Evolutionary conservation across 805 yeast genomes (phyloP).

Genomic region (Ogataea glucozyma): DNA sequence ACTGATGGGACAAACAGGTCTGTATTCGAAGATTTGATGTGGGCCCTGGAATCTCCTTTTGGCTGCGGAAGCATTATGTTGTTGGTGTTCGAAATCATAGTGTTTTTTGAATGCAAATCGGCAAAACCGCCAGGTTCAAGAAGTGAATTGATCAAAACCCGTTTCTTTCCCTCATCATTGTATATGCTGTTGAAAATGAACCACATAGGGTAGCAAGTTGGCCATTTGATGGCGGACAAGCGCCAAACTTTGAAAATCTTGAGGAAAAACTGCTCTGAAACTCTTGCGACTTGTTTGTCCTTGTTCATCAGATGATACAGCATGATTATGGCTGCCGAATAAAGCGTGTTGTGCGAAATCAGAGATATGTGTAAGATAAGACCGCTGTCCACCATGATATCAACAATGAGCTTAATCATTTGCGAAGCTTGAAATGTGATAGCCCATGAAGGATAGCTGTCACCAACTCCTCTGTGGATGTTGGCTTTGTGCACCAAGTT

Average conservation of each 20-base stretch:
- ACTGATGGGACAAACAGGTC: constrained; percentile 13
- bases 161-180: constrained; percentile 31
- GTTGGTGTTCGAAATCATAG: constrained; percentile 17
- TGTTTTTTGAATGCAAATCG: constrained; percentile 2
- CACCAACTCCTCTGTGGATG: constrained; percentile 43
- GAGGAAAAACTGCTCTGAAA: constrained; percentile 28
- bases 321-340: constrained; percentile 66
- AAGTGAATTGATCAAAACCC: constrained; percentile 12
- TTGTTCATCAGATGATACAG: constrained; percentile 56
- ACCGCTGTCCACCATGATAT: constrained; percentile 56
- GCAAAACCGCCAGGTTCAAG: constrained; percentile 7
- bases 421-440: constrained; percentile 81
- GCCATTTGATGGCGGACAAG: constrained; percentile 50
- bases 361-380: constrained; percentile 41
- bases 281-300: constrained; percentile 26
- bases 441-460: constrained; percentile 63
- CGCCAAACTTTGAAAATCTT: constrained; percentile 35
- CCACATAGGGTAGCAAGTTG: constrained; percentile 55
- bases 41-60: background rate
- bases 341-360: constrained; percentile 43
- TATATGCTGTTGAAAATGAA: constrained; percentile 48
- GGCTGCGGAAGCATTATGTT: constrained; percentile 16
- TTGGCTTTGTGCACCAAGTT: constrained; percentile 72
- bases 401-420: constrained; percentile 65
- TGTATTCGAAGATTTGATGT: constrained; percentile 1